phyloP scores from a whole-genome alignment of 805 yeast species.

The Cyberlindnera samutprakarnensis region DNA sequence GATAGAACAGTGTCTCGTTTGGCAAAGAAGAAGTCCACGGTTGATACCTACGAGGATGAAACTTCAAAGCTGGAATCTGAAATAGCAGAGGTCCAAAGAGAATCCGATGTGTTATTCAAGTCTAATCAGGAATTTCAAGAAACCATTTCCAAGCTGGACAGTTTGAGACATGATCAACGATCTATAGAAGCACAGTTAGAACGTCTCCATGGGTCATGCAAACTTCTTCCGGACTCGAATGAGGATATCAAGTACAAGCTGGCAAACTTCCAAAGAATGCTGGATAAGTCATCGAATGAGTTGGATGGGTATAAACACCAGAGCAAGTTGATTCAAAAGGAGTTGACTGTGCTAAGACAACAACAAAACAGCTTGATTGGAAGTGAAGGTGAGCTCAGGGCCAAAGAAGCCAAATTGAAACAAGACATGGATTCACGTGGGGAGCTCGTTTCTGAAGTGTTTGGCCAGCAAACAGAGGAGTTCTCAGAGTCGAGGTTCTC shows the following conservation, averaged over 20 bases:
- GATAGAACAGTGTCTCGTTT: slow-evolving; percentile 44
- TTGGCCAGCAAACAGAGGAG: neutral
- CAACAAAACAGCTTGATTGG: slow-evolving; percentile 33
- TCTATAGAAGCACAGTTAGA: slow-evolving; percentile 43
- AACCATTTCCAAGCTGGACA: slow-evolving; percentile 55
- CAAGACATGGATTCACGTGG: slow-evolving; percentile 16
- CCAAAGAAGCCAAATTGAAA: slow-evolving; percentile 31
- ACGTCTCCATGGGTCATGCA: slow-evolving; percentile 41
- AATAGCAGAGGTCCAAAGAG: slow-evolving; percentile 45
- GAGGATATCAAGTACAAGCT: slow-evolving; percentile 32
- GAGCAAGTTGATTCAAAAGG: slow-evolving; percentile 17
- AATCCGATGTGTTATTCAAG: slow-evolving; percentile 58
- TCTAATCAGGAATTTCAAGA: slow-evolving; percentile 78
- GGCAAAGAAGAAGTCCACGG: slow-evolving; percentile 32
- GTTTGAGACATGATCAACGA: slow-evolving; percentile 38
- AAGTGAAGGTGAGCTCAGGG: slow-evolving; percentile 48
- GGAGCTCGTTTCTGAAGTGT: neutral
- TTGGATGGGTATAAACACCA: slow-evolving; percentile 20
- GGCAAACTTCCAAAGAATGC: slow-evolving; percentile 31
- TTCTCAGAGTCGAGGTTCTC: neutral
- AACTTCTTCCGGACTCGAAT: slow-evolving; percentile 36
- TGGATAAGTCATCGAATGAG: slow-evolving; percentile 24
- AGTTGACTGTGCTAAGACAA: slow-evolving; percentile 23
- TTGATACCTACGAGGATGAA: slow-evolving; percentile 38
- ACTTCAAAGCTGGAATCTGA: slow-evolving; percentile 41